A percentile compares a stretch with the other conserved stretches of the same genome.
phyloP scores from a whole-genome alignment of 176 grass and related monocot species.

The Sorghum bicolor region DNA sequence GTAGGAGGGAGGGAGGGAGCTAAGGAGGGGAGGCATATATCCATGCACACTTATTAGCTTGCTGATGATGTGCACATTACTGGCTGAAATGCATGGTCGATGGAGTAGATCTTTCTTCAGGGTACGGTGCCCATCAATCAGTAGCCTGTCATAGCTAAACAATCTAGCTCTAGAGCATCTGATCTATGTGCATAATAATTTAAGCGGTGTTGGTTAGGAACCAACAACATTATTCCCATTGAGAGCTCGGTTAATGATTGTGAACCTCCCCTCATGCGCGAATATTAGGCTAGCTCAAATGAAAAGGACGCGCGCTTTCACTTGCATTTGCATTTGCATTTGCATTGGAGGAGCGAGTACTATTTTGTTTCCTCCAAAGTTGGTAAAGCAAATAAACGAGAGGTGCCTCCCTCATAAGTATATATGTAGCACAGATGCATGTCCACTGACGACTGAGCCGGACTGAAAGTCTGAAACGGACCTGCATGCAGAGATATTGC shows the following conservation, averaged over 20 bases:
- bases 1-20: not conserved
- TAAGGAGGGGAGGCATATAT: too few relatives aligned
- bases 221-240: constrained; percentile 10
- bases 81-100: not conserved
- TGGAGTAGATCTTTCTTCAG: not conserved
- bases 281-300: constrained; percentile 39
- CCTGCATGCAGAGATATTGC: not conserved
- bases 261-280: constrained; percentile 22
- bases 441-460: not conserved
- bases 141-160: not conserved
- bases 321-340: not conserved
- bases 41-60: not conserved
- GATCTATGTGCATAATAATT: not conserved
- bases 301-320: constrained; percentile 18
- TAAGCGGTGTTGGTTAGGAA: not conserved
- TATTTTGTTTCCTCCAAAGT: constrained; percentile 8
- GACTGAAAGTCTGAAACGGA: not conserved
- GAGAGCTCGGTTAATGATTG: not conserved
- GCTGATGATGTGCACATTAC: not conserved
- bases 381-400: not conserved
- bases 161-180: not conserved
- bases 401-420: not conserved
- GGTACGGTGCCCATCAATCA: not conserved
- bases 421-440: not conserved
- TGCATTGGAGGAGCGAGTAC: not conserved